Evolutionary conservation across 768 basidiomycete genomes (phyloP).

Genomic region (Tylopilus plumbeoviolaceoides): DNA sequence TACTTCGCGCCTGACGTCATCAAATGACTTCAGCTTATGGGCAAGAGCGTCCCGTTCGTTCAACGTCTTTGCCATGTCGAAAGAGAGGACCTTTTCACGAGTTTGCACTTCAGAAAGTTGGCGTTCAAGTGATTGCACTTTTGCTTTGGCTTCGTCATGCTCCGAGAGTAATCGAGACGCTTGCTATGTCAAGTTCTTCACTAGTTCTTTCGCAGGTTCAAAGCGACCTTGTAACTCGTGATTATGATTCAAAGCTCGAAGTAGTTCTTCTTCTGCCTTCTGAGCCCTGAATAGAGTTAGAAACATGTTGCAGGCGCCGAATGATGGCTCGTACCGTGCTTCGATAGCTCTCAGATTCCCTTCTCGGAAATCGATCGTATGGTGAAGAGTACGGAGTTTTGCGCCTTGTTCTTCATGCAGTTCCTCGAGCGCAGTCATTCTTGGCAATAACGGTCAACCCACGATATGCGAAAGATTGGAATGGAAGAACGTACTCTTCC

Average conservation of each 20-base stretch:
- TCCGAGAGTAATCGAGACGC: conserved; percentile 24
- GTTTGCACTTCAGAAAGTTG: conserved; percentile 17
- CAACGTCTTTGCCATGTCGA: conserved; percentile 12
- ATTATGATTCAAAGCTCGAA: conserved; percentile 15
- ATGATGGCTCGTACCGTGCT: conserved; percentile 18
- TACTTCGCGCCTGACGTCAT: conserved; percentile 17
- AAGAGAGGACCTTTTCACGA: conserved; percentile 15
- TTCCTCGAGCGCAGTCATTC: conserved; percentile 22
- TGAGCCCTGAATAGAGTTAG: conserved; percentile 15
- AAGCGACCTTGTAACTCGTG: conserved; percentile 29
- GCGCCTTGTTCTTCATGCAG: conserved; percentile 20
- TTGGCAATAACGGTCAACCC: conserved; percentile 12
- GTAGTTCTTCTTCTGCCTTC: conserved; percentile 19
- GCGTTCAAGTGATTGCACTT: conserved; percentile 11
- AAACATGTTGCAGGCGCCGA: background rate
- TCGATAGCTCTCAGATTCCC: conserved; percentile 23
- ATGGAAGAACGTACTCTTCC: conserved; percentile 30
- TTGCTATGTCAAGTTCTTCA: conserved; percentile 25
- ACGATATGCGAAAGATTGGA: conserved; percentile 10
- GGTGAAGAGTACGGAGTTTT: conserved; percentile 29
- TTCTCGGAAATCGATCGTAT: conserved; percentile 31
- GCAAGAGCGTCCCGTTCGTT: conserved; percentile 18
- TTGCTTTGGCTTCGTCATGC: conserved; percentile 19
- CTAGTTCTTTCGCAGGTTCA: conserved; percentile 20
- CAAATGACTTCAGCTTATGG: conserved; percentile 20